phyloP scores from a whole-genome alignment of 2,329 filamentous ascomycete genomes.

The Annulohypoxylon truncatum region DNA sequence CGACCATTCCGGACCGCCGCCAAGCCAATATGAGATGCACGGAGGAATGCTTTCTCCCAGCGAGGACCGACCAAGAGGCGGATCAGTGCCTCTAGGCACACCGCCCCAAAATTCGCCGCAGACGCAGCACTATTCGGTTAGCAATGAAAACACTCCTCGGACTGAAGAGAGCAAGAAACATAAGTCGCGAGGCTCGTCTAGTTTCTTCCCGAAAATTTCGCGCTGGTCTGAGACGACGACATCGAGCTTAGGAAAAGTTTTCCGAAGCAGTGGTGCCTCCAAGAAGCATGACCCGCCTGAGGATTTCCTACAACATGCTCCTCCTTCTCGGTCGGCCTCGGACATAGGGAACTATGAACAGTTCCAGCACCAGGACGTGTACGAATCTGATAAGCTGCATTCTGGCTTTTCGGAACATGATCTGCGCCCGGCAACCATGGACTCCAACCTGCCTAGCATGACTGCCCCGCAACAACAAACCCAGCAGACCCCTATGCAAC shows the following conservation, averaged over 20 bases:
- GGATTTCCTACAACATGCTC: constrained; percentile 64
- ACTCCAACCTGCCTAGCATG: constrained; percentile 35
- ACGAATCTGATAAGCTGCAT: constrained; percentile 71
- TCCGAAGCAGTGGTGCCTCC: constrained; percentile 72
- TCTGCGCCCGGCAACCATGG: constrained; percentile 50
- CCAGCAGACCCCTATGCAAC: constrained; percentile 39
- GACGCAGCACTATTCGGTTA: constrained; percentile 60
- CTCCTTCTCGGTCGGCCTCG: constrained; percentile 80
- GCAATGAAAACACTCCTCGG: constrained; percentile 82
- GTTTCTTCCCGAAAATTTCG: constrained; percentile 90
- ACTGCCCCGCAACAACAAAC: constrained; percentile 38
- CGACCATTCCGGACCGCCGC: constrained; percentile 47
- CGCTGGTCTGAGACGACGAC: constrained; percentile 97
- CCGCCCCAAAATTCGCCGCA: constrained; percentile 65
- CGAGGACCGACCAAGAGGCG: constrained; percentile 63
- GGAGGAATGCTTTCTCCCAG: constrained; percentile 72
- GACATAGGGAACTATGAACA: constrained; percentile 77
- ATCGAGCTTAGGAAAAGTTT: constrained; percentile 83
- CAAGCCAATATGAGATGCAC: constrained; percentile 68
- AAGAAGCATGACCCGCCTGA: constrained; percentile 70
- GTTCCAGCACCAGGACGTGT: constrained; percentile 65
- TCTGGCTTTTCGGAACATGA: constrained; percentile 67
- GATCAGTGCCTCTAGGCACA: constrained; percentile 66
- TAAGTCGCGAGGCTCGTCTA: constrained; percentile 84
- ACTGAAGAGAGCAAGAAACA: constrained; percentile 86